Evolutionary conservation across 352 stramenopile species (phyloP), one percentile per base, ranked within the genome.

Genomic region (Globisporangium sylvaticum): DNA sequence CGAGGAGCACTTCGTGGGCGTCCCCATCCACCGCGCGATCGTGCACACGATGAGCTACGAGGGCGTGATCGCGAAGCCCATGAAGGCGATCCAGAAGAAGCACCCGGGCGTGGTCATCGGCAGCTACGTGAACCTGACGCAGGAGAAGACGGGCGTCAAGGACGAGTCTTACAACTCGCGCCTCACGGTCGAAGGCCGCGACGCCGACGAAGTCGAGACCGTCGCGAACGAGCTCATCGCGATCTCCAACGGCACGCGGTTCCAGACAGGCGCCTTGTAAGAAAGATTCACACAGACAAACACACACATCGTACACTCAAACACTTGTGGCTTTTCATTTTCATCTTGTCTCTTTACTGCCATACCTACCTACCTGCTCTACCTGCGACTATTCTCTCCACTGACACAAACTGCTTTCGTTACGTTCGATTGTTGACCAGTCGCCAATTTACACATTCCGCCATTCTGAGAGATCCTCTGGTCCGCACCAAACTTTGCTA

Each of bases 41-140:
- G 84, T 95, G 75, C 37, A 39, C 37, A 94, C 86, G 25, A 52
- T 89, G 55, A 78, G 75, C 56, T 70, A 80, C 50, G 88, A 96
- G 78, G 86, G 80, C 48, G 76, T 87, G 42, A 77, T 96, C 53
- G 88, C 86, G n/a, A 73, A 74, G 42, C 56, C 76, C 42, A 75
- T 96, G 62, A 89, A 76, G 32, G 82, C 69, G 0, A 72, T 94
- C 55, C 83, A 92, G 63, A 89, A 90, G 31, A 66, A 76, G 14
- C 76, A 91, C 58, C 79, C 87, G 48, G 71, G 79, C 62, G 80
- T 94, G 61, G 73, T 80, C 2, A 94, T 96, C 52, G 88, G 88
- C 29, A 94, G 88, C 77, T 96, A 96, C 70, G 70, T 95, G 55
- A 96, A 95, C 67, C 69, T 92, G 42, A 84, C 84, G 29, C 74